These are phyloP conservation scores for Starmerella apis DNA, from an alignment of 805 yeast species.

Conservation along the genomic window DNA sequence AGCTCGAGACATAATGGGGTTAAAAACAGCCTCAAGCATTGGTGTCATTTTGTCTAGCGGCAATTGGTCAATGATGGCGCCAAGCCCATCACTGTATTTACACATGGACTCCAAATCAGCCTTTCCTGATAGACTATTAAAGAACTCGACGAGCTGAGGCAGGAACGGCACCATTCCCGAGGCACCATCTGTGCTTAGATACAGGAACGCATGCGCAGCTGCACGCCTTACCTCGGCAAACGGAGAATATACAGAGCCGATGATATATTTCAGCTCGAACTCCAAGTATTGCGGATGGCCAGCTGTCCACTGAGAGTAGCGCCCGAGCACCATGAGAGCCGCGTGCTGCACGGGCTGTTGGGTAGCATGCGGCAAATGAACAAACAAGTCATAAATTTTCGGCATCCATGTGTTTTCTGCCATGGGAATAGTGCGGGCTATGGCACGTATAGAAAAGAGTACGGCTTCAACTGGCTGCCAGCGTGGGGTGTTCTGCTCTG, in stretches of 20 bases:
- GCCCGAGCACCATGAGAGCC: slow-evolving; percentile 84
- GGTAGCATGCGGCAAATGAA: slow-evolving; percentile 53
- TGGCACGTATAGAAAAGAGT: slow-evolving; percentile 75
- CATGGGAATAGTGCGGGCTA: slow-evolving; percentile 77
- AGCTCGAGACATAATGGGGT: slow-evolving; percentile 50
- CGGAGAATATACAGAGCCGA: slow-evolving; percentile 50
- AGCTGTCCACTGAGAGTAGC: slow-evolving; percentile 93
- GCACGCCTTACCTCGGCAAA: slow-evolving; percentile 56
- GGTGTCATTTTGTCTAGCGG: slow-evolving; percentile 34
- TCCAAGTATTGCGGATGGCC: slow-evolving; percentile 74
- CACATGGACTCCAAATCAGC: slow-evolving; percentile 60
- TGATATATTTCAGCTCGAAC: slow-evolving; percentile 73
- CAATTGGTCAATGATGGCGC: slow-evolving; percentile 50
- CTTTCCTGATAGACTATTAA: slow-evolving; percentile 43
- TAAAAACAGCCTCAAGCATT: slow-evolving; percentile 62
- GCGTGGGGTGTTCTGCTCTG: slow-evolving; percentile 1
- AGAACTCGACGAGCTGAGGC: slow-evolving; percentile 66
- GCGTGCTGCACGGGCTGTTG: slow-evolving; percentile 83
- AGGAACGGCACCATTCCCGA: slow-evolving; percentile 50
- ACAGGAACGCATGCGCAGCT: slow-evolving; percentile 87
- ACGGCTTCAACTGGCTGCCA: slow-evolving; percentile 93
- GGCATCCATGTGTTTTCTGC: slow-evolving; percentile 60
- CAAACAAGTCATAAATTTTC: slow-evolving; percentile 55
- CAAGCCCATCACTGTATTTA: slow-evolving; percentile 82
- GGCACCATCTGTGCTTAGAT: slow-evolving; percentile 86